These are phyloP conservation scores for Hansenula anomala DNA, from an alignment of 1,139 yeast species.

Conservation along the genomic window DNA sequence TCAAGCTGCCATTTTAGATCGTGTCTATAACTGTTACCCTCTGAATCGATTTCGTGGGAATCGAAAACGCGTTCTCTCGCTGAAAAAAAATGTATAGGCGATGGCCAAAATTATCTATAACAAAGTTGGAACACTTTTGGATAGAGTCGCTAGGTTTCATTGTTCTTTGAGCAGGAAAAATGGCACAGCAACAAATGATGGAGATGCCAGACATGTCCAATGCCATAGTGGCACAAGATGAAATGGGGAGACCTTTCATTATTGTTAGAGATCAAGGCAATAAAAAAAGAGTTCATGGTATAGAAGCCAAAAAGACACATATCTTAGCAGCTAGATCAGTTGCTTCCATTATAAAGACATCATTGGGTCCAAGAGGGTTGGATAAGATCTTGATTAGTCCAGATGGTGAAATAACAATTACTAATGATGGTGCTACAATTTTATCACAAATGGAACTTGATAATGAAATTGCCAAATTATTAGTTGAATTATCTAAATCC, in stretches of 20 bases:
- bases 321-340: conserved; percentile 95
- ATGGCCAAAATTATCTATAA: conserved; percentile 1
- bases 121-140: too few relatives aligned
- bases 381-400: conserved; percentile 91
- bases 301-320: conserved; percentile 93
- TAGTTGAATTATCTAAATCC: conserved; percentile 90
- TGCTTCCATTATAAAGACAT: conserved; percentile 85
- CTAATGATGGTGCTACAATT: conserved; percentile 98
- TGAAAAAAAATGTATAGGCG: conserved; percentile 1
- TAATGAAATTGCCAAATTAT: conserved; percentile 90
- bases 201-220: conserved; percentile 94
- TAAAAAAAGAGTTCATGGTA: conserved; percentile 87
- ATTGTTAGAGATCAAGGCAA: conserved; percentile 96
- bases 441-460: conserved; percentile 94
- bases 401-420: conserved; percentile 96
- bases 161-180: too few relatives aligned
- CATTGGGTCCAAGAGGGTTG: conserved; percentile 96
- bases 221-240: conserved; percentile 98
- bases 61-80: not conserved
- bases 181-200: conserved; percentile 39
- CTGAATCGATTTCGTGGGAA: too few relatives aligned
- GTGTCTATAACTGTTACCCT: too few relatives aligned
- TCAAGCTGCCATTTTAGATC: too few relatives aligned
- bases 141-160: too few relatives aligned
- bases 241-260: conserved; percentile 97